phyloP scores from a whole-genome alignment of 2,329 filamentous ascomycete genomes.

The Cadophora sp. region DNA sequence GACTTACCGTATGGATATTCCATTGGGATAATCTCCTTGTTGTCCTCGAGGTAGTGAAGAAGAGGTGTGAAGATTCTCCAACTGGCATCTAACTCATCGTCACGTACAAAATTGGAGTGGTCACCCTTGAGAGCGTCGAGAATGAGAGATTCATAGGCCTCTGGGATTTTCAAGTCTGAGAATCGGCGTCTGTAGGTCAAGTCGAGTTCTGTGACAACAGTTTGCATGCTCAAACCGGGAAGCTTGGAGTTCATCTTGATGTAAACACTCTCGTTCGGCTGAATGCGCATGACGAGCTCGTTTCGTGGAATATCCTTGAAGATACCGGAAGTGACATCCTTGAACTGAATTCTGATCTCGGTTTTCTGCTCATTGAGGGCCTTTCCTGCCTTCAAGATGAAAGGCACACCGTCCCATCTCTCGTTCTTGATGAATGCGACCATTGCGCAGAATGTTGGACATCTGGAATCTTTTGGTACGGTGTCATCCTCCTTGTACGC shows the following conservation, averaged over 20 bases:
- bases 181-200: constrained; percentile 97
- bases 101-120: constrained; percentile 98
- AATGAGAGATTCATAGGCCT: constrained; percentile 98
- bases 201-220: constrained; percentile 96
- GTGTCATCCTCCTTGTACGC: constrained; percentile 99
- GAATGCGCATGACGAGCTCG: constrained; percentile 98
- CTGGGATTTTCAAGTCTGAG: constrained; percentile 98
- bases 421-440: constrained; percentile 99
- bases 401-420: constrained; percentile 98
- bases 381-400: constrained; percentile 99
- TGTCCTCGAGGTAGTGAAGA: constrained; percentile 96
- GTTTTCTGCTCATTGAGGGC: constrained; percentile 99
- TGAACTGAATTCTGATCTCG: constrained; percentile 98
- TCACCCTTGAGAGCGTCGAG: constrained; percentile 98
- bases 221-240: constrained; percentile 98
- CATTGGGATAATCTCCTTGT: constrained; percentile 99
- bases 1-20: constrained; percentile 93
- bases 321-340: constrained; percentile 98
- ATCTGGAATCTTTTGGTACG: constrained; percentile 94
- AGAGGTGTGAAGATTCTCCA: constrained; percentile 99
- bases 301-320: constrained; percentile 99
- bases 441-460: constrained; percentile 97
- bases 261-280: constrained; percentile 99
- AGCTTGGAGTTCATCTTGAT: constrained; percentile 99
- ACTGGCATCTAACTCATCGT: constrained; percentile 94